Evolutionary conservation across 441 rosid species (phyloP).

Genomic region (Adansonia madagascariensis): DNA sequence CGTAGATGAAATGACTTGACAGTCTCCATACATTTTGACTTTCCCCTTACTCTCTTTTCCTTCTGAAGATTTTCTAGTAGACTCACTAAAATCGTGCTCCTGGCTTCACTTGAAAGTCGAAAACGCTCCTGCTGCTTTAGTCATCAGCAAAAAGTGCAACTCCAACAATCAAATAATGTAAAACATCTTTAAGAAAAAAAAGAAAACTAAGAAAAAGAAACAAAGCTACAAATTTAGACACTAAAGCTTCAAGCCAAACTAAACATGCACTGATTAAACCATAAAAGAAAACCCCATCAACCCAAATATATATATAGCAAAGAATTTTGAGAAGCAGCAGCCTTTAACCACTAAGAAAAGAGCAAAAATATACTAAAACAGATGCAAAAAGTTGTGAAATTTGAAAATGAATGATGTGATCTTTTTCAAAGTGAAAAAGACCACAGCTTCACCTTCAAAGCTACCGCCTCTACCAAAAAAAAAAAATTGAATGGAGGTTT

Average conservation of each 20-base stretch:
- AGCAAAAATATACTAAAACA: not conserved
- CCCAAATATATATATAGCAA: too few relatives aligned
- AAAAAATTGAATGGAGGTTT: not conserved
- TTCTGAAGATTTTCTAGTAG: not conserved
- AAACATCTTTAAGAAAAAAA: not conserved
- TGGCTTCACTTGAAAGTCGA: not conserved
- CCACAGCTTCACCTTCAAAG: not conserved
- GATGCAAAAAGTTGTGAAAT: not conserved
- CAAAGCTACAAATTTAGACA: not conserved
- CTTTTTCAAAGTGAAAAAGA: constrained; percentile 14
- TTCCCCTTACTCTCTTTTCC: not conserved
- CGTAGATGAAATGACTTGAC: constrained; percentile 66
- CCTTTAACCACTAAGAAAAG: not conserved
- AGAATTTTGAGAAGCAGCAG: not conserved
- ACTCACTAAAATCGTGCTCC: not conserved
- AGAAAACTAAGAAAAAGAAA: not conserved
- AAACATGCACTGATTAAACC: not conserved
- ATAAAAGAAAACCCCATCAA: not conserved
- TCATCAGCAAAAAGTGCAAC: not conserved
- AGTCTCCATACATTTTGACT: constrained; percentile 62
- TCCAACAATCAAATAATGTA: not conserved
- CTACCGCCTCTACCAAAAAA: not conserved
- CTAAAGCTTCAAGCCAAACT: not conserved
- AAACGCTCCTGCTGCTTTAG: not conserved
- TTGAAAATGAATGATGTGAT: constrained; percentile 3